Evolutionary conservation across 2,329 filamentous ascomycete species (phyloP).

Genomic region (Albophoma yamanashiensis): DNA sequence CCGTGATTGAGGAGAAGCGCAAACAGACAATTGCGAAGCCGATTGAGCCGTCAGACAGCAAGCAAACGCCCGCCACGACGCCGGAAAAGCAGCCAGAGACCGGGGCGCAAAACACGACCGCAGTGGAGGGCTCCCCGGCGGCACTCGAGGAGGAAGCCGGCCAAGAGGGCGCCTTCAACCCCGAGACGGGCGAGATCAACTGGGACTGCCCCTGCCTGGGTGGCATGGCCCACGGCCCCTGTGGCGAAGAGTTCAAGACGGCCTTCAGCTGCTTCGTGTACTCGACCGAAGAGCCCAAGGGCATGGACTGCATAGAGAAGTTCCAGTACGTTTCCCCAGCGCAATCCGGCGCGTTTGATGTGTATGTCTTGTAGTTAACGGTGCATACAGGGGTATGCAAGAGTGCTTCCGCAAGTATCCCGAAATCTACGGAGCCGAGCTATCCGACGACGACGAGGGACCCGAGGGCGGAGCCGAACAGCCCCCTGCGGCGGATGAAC

Average conservation of each 20-base stretch:
- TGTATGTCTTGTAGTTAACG: constrained; percentile 12
- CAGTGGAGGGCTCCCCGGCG: constrained; percentile 28
- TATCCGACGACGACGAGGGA: constrained; percentile 61
- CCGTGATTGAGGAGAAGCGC: constrained; percentile 54
- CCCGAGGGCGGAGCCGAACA: constrained; percentile 27
- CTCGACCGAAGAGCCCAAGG: constrained; percentile 89
- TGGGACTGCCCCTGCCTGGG: constrained; percentile 98
- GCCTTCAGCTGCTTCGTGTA: constrained; percentile 99
- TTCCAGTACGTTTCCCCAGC: constrained; percentile 62
- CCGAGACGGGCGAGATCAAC: constrained; percentile 98
- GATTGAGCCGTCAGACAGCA: constrained; percentile 11
- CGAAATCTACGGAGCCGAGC: constrained; percentile 82
- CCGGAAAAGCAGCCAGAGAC: constrained; percentile 14
- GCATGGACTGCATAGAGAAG: constrained; percentile 94
- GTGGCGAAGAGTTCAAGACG: constrained; percentile 87
- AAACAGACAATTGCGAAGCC: constrained; percentile 28
- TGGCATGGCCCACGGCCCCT: constrained; percentile 93
- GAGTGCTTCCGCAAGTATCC: constrained; percentile 90
- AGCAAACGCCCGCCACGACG: constrained; percentile 6
- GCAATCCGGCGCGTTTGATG: neutral
- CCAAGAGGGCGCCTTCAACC: constrained; percentile 91
- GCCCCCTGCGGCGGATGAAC: neutral
- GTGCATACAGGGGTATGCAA: constrained; percentile 70
- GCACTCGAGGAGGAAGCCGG: constrained; percentile 69
- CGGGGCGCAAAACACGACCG: constrained; percentile 12